Evolutionary conservation across 306 rosid genomes (phyloP).

Genomic region (Glycine latifolia): DNA sequence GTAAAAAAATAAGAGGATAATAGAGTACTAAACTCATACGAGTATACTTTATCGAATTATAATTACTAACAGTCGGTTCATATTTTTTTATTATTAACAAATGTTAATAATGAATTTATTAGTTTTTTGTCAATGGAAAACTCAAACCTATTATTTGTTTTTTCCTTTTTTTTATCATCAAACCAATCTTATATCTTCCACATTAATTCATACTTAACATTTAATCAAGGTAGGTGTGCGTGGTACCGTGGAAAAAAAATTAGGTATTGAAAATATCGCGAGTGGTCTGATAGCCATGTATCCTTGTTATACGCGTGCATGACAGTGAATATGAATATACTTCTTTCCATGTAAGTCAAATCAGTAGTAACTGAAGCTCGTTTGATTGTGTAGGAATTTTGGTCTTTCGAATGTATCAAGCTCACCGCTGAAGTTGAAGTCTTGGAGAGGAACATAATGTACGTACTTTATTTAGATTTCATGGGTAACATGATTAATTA

Average conservation of each 20-base stretch:
- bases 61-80: too few relatives aligned
- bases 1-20: too few relatives aligned
- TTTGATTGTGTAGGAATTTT: slow-evolving; percentile 53
- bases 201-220: background rate
- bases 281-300: background rate
- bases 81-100: too few relatives aligned
- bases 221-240: background rate
- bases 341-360: background rate
- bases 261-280: background rate
- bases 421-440: slow-evolving; percentile 70
- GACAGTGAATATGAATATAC: background rate
- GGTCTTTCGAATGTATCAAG: slow-evolving; percentile 68
- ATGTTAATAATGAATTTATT: too few relatives aligned
- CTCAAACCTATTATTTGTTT: too few relatives aligned
- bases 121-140: too few relatives aligned
- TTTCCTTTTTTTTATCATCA: too few relatives aligned
- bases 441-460: slow-evolving; percentile 76
- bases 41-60: background rate
- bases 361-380: slow-evolving; percentile 15
- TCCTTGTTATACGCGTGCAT: background rate
- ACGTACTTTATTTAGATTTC: slow-evolving; percentile 21
- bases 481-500: slow-evolving; percentile 2
- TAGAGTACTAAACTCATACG: too few relatives aligned
- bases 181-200: too few relatives aligned
- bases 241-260: background rate